Percentiles rank a stretch among this genome's conserved stretches.
phyloP scores from a whole-genome alignment of 257 asterid species.

The Ligustrum vulgare region DNA sequence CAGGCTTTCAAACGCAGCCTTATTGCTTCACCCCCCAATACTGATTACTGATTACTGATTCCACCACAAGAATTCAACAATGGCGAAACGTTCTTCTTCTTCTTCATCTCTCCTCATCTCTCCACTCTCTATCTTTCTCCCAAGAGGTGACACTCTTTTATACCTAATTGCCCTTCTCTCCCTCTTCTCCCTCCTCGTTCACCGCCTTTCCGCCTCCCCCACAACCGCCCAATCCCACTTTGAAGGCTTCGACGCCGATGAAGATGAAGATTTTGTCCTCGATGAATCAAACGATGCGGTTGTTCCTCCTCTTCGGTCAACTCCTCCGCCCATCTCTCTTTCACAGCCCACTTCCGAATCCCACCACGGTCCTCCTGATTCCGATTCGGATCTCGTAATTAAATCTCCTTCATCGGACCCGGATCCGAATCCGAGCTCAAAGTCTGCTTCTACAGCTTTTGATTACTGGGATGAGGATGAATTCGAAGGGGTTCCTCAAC shows the following conservation, averaged over 20 bases:
- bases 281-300: slow-evolving; percentile 38
- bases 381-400: slow-evolving; percentile 19
- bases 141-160: slow-evolving; percentile 49
- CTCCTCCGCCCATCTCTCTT: slow-evolving; percentile 61
- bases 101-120: slow-evolving; percentile 27
- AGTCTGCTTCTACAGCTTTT: slow-evolving; percentile 47
- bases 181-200: slow-evolving; percentile 66
- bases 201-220: slow-evolving; percentile 59
- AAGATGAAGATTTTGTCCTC: slow-evolving; percentile 45
- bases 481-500: slow-evolving; percentile 77
- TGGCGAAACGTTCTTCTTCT: slow-evolving; percentile 49
- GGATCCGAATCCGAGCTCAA: slow-evolving; percentile 27
- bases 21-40: too few relatives aligned
- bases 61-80: slow-evolving; percentile 21
- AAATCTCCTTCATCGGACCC: slow-evolving; percentile 50
- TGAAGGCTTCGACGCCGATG: slow-evolving; percentile 96
- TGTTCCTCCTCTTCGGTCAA: slow-evolving; percentile 33
- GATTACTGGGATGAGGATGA: slow-evolving; percentile 94
- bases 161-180: slow-evolving; percentile 57
- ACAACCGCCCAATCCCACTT: slow-evolving; percentile 55
- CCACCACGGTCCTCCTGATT: slow-evolving; percentile 60
- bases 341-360: slow-evolving; percentile 53
- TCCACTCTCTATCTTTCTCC: slow-evolving; percentile 51
- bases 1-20: too few relatives aligned
- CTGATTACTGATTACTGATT: neutral